These are phyloP conservation scores for Aspergillus costaricaensis DNA, from an alignment of 2,329 filamentous ascomycete genomes.

Conservation along the genomic window DNA sequence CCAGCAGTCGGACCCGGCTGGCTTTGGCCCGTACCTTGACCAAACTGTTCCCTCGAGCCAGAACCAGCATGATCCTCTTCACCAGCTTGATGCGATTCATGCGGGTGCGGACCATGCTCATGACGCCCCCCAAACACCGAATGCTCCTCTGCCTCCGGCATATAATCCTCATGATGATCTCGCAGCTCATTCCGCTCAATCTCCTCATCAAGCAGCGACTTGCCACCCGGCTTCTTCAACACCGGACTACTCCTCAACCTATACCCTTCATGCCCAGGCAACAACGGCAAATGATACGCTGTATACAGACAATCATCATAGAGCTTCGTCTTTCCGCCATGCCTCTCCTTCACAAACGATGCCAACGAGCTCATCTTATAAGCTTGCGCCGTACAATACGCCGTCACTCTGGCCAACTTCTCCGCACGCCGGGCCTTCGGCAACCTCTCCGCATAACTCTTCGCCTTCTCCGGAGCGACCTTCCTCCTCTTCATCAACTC, in stretches of 20 bases:
- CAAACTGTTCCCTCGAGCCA: constrained; percentile 3
- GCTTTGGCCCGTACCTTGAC: constrained; percentile 11
- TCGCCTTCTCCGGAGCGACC: constrained; percentile 59
- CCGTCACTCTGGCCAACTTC: constrained; percentile 85
- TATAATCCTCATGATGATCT: constrained; percentile 89
- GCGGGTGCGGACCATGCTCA: constrained; percentile 19
- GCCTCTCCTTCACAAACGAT: constrained; percentile 81
- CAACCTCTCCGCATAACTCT: constrained; percentile 90
- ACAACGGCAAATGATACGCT: constrained; percentile 87
- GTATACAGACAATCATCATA: constrained; percentile 98
- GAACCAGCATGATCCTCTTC: constrained; percentile 30
- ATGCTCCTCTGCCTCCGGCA: constrained; percentile 62
- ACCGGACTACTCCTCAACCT: constrained; percentile 86
- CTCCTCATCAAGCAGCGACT: constrained; percentile 88
- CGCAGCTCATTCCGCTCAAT: constrained; percentile 90
- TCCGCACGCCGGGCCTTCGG: constrained; percentile 86
- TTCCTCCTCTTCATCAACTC: constrained; percentile 60
- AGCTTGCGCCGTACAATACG: constrained; percentile 92
- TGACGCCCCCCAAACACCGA: constrained; percentile 41
- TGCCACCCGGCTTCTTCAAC: constrained; percentile 87
- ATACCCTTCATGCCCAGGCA: constrained; percentile 84
- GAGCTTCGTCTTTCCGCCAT: constrained; percentile 89
- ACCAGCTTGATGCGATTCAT: constrained; percentile 16
- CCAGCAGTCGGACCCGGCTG: constrained; percentile 27
- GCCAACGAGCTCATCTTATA: constrained; percentile 90